These are phyloP conservation scores for Neoarthrinium moseri DNA, from an alignment of 2,329 filamentous ascomycete species.

Conservation along the genomic window DNA sequence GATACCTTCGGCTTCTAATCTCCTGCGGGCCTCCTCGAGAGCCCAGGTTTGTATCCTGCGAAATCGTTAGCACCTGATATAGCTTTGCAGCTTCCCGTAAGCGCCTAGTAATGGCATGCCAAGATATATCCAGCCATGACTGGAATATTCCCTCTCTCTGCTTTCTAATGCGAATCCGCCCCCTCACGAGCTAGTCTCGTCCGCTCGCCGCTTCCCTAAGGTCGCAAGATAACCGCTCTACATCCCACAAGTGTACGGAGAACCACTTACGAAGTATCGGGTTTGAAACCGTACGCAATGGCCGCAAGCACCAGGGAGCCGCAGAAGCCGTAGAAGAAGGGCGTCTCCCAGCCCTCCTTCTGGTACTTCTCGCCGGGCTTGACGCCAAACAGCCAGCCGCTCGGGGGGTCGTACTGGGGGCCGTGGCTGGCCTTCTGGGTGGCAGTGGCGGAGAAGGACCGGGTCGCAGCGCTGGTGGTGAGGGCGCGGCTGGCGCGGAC, in stretches of 20 bases:
- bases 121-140: no score
- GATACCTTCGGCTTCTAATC: constrained; percentile 95
- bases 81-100: no score
- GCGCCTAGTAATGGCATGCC: no score
- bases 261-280: constrained; percentile 88
- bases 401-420: constrained; percentile 83
- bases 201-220: constrained; percentile 14
- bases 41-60: constrained; percentile 98
- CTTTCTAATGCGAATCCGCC: no score
- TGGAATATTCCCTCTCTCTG: no score
- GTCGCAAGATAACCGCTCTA: constrained; percentile 15
- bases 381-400: constrained; percentile 89
- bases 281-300: constrained; percentile 92
- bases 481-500: constrained; percentile 27
- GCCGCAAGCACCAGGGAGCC: constrained; percentile 71
- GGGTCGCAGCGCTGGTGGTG: constrained; percentile 17
- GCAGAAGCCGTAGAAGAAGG: constrained; percentile 83
- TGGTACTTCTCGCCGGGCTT: constrained; percentile 94
- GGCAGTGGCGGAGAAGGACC: constrained; percentile 44
- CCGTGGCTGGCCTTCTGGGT: constrained; percentile 56
- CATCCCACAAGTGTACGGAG: constrained; percentile 7
- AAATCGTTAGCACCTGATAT: constrained; percentile 24
- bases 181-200: not conserved
- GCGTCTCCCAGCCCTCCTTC: constrained; percentile 93
- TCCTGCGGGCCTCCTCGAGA: constrained; percentile 89